Base-by-base conservation (phyloP, 176 grass and related monocot species). In the Thalia dealbata region DNA sequence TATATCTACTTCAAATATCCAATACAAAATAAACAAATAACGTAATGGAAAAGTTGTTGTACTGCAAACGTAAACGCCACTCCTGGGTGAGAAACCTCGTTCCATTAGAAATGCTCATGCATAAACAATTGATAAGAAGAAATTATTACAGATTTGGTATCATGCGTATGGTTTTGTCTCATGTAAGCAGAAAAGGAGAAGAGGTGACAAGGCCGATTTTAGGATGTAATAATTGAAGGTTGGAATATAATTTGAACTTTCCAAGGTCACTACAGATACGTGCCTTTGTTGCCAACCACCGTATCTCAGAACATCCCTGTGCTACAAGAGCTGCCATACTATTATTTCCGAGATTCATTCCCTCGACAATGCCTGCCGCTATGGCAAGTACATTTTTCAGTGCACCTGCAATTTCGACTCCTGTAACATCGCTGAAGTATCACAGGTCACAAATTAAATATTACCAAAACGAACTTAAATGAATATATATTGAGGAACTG, bases 351-450 rank as follows among this genome's bases (percentile, higher is more conserved):
- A 96, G 92, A 73, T 73, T 72, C 92, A 96, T 96, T 35, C 92
- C 92, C 84, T 92, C 89, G 11, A 96, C 89, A 73, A 96, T 96
- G 76, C 89, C 89, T 61, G 92, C 89, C 79, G 92, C 92, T 80
- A 92, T 96, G 24, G 92, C 92, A 81, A 96, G 86, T 59, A 96
- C 89, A 73, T 96, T 96, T 84, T 96, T 92, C 54, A 96, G 83
- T 22, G 89, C 92, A 15, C 92, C 92, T n/a, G 92, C 89, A 82
- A 96, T 92, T 87, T 96, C 92, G 56, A 96, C 86, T 81, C 92
- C 89, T 92, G 84, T 96, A 80, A 96, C 89, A 85, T 92, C 89
- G 85, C 92, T 96, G 86, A 87, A 78, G 73, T 63, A 91, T 89
- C 80, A 81, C 63, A 79, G 18, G 77, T 89, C 74, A 91, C 61